Conservation (phyloP, 805 yeast species). For the Candida easanensis region DNA sequence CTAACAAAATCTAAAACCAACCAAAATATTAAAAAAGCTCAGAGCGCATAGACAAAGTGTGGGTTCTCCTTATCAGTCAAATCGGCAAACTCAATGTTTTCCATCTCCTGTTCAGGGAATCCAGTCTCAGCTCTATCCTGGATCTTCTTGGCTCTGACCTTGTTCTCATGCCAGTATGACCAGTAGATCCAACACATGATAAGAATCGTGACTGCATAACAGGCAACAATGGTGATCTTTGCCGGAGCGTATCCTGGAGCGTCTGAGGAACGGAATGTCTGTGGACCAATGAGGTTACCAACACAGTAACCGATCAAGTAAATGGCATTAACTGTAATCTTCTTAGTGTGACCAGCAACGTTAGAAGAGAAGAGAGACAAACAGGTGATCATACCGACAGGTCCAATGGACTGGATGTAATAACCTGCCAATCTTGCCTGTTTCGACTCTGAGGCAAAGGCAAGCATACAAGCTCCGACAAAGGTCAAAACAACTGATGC, state of each 20-base stretch:
- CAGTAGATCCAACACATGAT: conserved; percentile 4
- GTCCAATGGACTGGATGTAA: conserved; percentile 20
- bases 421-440: conserved; percentile 32
- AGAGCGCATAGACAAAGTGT: conserved; percentile 33
- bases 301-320: conserved; percentile 17
- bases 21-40: no score
- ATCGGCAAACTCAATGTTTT: conserved; percentile 34
- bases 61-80: conserved; percentile 36
- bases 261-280: conserved; percentile 53
- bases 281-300: conserved; percentile 59
- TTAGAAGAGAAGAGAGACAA: conserved; percentile 24
- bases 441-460: conserved; percentile 29
- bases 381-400: conserved; percentile 10
- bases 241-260: conserved; percentile 49
- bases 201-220: conserved; percentile 3
- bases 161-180: conserved; percentile 12
- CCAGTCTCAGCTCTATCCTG: conserved; percentile 7
- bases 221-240: conserved; percentile 13
- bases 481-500: conserved; percentile 1
- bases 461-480: conserved; percentile 29
- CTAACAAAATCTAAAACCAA: no score
- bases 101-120: conserved; percentile 4
- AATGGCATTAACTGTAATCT: conserved; percentile 15
- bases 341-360: conserved; percentile 18
- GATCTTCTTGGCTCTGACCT: conserved; percentile 6